Percentiles rank a stretch among this genome's conserved stretches.
Evolutionary conservation across 2,329 filamentous ascomycete genomes (phyloP).

Genomic region (Raffaelea arxii): DNA sequence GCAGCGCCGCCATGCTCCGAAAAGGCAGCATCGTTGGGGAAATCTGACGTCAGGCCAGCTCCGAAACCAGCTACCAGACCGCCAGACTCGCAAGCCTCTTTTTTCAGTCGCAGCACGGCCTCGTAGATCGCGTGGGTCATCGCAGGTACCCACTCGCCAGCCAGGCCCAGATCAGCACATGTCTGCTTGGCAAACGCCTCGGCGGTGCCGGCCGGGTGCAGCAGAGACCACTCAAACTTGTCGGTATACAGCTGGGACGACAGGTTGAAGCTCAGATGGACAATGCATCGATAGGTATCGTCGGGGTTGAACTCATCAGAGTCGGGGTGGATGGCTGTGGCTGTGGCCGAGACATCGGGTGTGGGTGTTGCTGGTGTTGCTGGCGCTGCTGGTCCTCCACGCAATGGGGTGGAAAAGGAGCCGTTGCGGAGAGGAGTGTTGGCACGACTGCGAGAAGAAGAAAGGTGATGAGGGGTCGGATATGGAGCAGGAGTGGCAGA

Average conservation of each 20-base stretch:
- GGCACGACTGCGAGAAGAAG: constrained; percentile 32
- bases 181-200: constrained; percentile 89
- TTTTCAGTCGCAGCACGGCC: constrained; percentile 83
- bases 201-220: constrained; percentile 84
- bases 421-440: constrained; percentile 42
- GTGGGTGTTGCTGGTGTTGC: neutral
- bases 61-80: constrained; percentile 62
- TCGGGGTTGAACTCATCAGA: constrained; percentile 78
- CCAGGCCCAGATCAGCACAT: constrained; percentile 80
- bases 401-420: neutral
- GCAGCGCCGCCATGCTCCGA: constrained; percentile 34
- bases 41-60: constrained; percentile 49
- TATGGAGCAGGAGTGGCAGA: constrained; percentile 17
- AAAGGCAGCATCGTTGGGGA: constrained; percentile 78
- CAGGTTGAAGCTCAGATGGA: constrained; percentile 84
- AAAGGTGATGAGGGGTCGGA: neutral
- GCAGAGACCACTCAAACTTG: constrained; percentile 94
- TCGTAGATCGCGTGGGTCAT: constrained; percentile 97
- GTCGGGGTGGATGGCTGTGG: constrained; percentile 52
- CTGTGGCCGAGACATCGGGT: constrained; percentile 56
- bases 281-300: constrained; percentile 88
- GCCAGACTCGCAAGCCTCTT: constrained; percentile 89
- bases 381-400: constrained; percentile 7
- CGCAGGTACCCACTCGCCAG: constrained; percentile 87
- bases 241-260: constrained; percentile 89